Base-by-base conservation (phyloP, 129 eudicot genomes). In the Artemisia argyi region DNA sequence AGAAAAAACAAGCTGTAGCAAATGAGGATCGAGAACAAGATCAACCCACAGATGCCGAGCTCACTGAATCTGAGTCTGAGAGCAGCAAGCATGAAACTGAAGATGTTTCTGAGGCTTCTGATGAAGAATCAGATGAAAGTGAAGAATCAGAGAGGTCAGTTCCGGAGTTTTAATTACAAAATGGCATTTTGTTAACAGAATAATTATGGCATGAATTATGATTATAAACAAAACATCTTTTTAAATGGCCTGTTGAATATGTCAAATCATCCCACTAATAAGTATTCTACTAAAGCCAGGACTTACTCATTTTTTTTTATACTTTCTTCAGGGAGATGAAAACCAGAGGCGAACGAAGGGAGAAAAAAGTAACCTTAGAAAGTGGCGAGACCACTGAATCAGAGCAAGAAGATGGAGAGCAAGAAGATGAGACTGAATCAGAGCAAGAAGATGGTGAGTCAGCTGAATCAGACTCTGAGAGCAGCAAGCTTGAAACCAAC, bases 21-120 rank as follows among this genome's bases (percentile, higher is more conserved):
- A 58, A 28, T 13, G 82, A 67, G 60, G 61, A 68, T 47, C 60
- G 62, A 3, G 69, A 73, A 18, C 46, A 66, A 12, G 84, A 64
- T 63, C 68, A 63, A 28, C 48, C 85, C 19, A 62, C 64, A 20
- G 74, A 74, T 44, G 52, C 60, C 11, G 75, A 78, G 53, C 66
- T 76, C 26, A 42, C 78, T 26, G 87, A 78, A 61, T 82, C 82
- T 8, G 91, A 78, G 2, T 28, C 79, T 35, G 93, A 80, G 4
- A 76, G 71, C 52, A 74, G 48, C 59, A 64, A 28, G 66, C 62
- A 30, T 50, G 79, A 67, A 62, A 67, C 19, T 20, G 64, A 72
- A 28, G 72, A 60, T 73, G 68, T 18, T 70, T 78, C 80, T 47
- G 72, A 74, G 44, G 83, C 61, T 7, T 56, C 59, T 16, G 79